Base-by-base conservation (phyloP, 768 basidiomycete genomes). In the Termitomyces sp. region DNA sequence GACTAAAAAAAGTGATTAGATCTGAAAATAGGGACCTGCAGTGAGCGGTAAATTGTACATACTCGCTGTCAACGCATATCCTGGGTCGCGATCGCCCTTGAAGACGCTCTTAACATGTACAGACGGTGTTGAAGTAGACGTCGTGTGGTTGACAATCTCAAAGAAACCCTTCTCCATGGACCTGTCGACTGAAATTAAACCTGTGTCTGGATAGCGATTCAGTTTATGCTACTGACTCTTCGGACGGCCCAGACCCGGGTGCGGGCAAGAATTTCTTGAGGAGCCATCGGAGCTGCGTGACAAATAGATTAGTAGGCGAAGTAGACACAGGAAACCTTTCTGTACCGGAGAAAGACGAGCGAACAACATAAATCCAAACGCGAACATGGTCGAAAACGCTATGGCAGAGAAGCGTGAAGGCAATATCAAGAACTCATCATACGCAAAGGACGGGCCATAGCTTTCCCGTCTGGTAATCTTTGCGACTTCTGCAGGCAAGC, bases 371-470 rank as follows among this genome's bases (percentile, higher is more conserved):
- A 76, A 59, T 9, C 69, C 75, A 32, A 78, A 27, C 12, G 72
- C 62, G 12, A 79, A 48, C 17, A 66, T 65, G 9, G 76, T 40
- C n/a, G 78, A 75, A 12, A 77, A 54, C 2, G 79, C 12, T 5
- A 79, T 44, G 12, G 82, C 75, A n/a, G 72, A 64, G 4, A 84
- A 5, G 23, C 66, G 68, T 34, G 73, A 75, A 4, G 71, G 66
- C 48, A 72, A 75, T 4, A 70, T 73, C 61, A 81, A 19, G 56
- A 89, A 88, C 69, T 95, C 93, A 50, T 85, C 83, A 68, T 95
- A 96, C 44, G 73, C 74, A 76, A 97, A 93, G 2, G 79, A 65
- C 0, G 83, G 74, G 5, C 91, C 95, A 64, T 95, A 95, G 45
- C 68, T 66, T 41, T 60, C 62, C 43, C 64, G 65, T 54, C 69